These are phyloP conservation scores for Sequoia sempervirens DNA, from an alignment of 75 land plant species.

Conservation along the genomic window DNA sequence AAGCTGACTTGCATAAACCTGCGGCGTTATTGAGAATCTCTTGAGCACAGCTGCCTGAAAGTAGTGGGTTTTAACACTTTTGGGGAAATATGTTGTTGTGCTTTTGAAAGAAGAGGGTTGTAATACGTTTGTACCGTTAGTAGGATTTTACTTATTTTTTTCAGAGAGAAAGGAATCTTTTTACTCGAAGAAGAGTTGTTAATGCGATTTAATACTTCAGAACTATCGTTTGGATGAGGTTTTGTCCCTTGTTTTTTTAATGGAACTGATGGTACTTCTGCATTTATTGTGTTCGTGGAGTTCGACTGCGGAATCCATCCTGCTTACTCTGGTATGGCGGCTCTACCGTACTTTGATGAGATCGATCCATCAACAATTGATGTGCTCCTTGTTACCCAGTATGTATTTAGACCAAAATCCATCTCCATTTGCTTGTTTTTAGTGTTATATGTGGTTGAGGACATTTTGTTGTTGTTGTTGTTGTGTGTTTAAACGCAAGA, in stretches of 20 bases:
- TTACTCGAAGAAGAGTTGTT: neutral
- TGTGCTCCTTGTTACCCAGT: constrained; percentile 98
- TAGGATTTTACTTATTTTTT: neutral
- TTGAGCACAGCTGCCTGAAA: neutral
- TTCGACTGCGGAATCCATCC: constrained; percentile 99
- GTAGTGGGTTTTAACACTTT: neutral
- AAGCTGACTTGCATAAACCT: neutral
- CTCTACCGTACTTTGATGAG: constrained; percentile 97
- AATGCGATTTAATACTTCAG: neutral
- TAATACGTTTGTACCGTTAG: neutral
- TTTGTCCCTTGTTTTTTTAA: neutral
- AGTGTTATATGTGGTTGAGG: neutral
- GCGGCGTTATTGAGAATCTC: neutral
- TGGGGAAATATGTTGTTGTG: too few species aligned
- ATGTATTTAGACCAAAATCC: constrained; percentile 20
- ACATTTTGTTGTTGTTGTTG: neutral
- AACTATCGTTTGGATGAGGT: neutral
- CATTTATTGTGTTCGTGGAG: constrained; percentile 28
- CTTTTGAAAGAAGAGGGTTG: neutral
- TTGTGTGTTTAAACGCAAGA: too few species aligned
- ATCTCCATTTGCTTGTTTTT: neutral
- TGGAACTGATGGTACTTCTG: constrained; percentile 3
- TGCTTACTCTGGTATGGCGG: constrained; percentile 95
- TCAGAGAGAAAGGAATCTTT: neutral
- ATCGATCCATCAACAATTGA: constrained; percentile 95